Base-by-base conservation (phyloP, 2,329 filamentous ascomycete genomes). In the Ilyonectria robusta region DNA sequence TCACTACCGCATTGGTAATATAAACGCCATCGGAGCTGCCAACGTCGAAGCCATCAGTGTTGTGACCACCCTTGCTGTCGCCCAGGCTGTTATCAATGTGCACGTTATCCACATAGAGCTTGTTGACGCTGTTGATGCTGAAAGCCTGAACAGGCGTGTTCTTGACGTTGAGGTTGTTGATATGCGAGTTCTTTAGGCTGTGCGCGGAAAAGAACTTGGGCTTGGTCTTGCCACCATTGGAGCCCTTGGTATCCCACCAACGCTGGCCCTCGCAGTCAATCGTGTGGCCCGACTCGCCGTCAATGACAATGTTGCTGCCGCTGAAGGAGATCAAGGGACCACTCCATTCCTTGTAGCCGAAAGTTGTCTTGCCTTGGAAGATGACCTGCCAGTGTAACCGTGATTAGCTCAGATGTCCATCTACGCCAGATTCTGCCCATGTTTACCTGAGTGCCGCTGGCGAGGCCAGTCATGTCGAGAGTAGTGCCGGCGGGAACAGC, bases 291-390 rank as follows among this genome's bases (percentile, higher is more conserved):
- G 79, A 72, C 23, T 85, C 85, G 50, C 87, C 87, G 8, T 81
- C 81, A 46, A 92, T 82, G 29, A 83, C 83, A 70, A 91, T 84
- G 67, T 82, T 81, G 42, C 79, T 86, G 51, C 91, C 91, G 2
- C 86, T 86, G 68, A 92, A 82, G 29, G 85, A 84, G 72, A 93
- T 84, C 10, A 93, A 82, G 37, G 91, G 91, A 0, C 91, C 91
- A 1, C 77, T 77, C 91, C 90, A 93, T 72, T 91, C 87, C 69
- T 88, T 82, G 80, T 91, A 92, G 21, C 84, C 90, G 74, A 90
- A 93, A 59, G 87, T 89, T 19, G 91, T 93, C 19, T 83, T 87
- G 47, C 91, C 91, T 62, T 88, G 78, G 78, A 93, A 93, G 72
- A 86, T 88, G 68, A 92, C 70, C 70, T 72, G 17, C n/a, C 40